These are phyloP conservation scores for Trametes cingulata DNA, from an alignment of 768 basidiomycete genomes.

Conservation along the genomic window DNA sequence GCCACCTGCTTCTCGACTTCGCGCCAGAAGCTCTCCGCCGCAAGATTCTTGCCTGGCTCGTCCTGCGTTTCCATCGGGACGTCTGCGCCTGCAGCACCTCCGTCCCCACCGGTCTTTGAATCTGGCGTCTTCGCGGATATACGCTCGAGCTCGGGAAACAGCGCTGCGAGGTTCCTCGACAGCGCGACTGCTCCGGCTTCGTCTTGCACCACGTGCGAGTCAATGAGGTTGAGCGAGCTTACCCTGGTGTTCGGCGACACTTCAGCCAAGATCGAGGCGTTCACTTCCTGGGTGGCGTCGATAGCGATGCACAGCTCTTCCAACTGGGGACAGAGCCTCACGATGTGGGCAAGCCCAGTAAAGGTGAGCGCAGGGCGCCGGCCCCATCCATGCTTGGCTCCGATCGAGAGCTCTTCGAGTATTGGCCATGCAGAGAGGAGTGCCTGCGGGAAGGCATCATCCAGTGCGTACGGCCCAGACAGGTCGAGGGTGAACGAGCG, in stretches of 20 bases:
- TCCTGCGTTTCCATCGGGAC: not conserved
- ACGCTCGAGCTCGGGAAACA: conserved; percentile 1
- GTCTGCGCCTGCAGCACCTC: not conserved
- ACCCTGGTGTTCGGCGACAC: not conserved
- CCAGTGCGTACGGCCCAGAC: not conserved
- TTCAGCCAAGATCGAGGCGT: too few species aligned
- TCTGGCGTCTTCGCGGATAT: not conserved
- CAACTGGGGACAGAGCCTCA: not conserved
- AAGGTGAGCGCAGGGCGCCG: not conserved
- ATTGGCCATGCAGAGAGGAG: not conserved
- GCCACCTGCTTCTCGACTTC: conserved; percentile 11
- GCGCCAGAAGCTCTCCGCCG: not conserved
- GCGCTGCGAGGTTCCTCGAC: conserved; percentile 1
- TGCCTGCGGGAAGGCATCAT: not conserved
- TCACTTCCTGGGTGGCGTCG: not conserved
- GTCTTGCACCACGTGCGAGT: conserved; percentile 1
- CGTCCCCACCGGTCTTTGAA: not conserved
- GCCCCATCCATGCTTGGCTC: conserved; percentile 3
- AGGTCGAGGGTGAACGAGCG: conserved; percentile 5
- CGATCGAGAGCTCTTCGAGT: conserved; percentile 9
- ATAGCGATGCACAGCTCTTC: conserved; percentile 2
- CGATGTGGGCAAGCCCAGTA: not conserved
- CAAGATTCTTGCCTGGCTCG: not conserved
- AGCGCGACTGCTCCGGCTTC: not conserved
- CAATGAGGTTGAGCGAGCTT: not conserved